phyloP scores from a whole-genome alignment of 148 eudicot genomes.

The Selenicereus undatus region DNA sequence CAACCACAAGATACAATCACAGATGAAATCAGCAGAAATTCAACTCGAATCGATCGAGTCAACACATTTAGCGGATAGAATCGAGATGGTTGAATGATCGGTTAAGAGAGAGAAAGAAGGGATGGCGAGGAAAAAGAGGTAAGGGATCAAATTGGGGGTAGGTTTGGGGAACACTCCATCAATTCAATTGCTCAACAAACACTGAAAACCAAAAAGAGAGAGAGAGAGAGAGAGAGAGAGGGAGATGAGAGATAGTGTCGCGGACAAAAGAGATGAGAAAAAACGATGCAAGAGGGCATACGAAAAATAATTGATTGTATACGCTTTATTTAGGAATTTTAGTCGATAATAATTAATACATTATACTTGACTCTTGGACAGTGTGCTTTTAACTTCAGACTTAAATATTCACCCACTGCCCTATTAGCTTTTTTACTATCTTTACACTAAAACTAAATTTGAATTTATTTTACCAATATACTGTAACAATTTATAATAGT shows the following conservation, averaged over 20 bases:
- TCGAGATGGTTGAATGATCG: not conserved
- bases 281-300: not conserved
- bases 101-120: not conserved
- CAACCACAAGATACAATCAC: not conserved
- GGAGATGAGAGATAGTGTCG: not conserved
- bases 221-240: not conserved
- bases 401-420: no score
- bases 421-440: no score
- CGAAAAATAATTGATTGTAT: no score
- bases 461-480: no score
- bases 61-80: not conserved
- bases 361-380: no score
- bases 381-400: no score
- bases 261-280: not conserved
- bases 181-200: constrained; percentile 22
- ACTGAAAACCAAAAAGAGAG: constrained; percentile 14
- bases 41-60: not conserved
- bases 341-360: no score
- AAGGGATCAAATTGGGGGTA: constrained; percentile 18
- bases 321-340: no score
- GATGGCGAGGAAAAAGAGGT: constrained; percentile 18
- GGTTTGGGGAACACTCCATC: constrained; percentile 15
- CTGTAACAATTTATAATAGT: no score
- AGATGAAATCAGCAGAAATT: not conserved
- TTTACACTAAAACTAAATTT: no score